These are phyloP conservation scores for Lentinula novae-zelandiae DNA, from an alignment of 1,284 basidiomycete genomes.

Conservation along the genomic window DNA sequence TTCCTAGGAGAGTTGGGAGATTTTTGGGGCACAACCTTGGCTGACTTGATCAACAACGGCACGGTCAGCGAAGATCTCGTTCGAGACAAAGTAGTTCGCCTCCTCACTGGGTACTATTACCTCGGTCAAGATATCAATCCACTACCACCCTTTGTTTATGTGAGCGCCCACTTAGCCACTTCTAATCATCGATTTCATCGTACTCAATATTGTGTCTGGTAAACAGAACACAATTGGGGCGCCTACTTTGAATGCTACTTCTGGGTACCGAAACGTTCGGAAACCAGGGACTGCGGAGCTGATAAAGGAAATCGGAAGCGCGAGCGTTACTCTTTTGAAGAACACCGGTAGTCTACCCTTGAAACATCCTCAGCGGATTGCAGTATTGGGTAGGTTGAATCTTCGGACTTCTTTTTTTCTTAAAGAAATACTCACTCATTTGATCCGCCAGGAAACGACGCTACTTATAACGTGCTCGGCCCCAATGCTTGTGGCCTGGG, in stretches of 20 bases:
- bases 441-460: background rate
- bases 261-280: slow-evolving; percentile 11
- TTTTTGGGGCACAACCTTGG: slow-evolving; percentile 7
- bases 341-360: slow-evolving; percentile 16
- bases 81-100: slow-evolving; percentile 13
- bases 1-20: slow-evolving; percentile 10
- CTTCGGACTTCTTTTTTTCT: background rate
- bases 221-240: slow-evolving; percentile 6
- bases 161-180: background rate
- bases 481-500: slow-evolving; percentile 1
- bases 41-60: slow-evolving; percentile 13
- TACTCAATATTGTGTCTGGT: background rate
- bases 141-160: slow-evolving; percentile 12
- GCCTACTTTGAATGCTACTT: slow-evolving; percentile 8
- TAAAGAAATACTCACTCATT: background rate
- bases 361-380: slow-evolving; percentile 7
- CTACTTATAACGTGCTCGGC: slow-evolving; percentile 5
- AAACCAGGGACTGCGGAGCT: slow-evolving; percentile 3
- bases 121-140: slow-evolving; percentile 12
- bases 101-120: slow-evolving; percentile 11
- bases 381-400: slow-evolving; percentile 1
- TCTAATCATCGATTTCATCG: background rate
- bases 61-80: slow-evolving; percentile 15
- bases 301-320: slow-evolving; percentile 14
- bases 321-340: slow-evolving; percentile 17